Evolutionary conservation across 2,329 filamentous ascomycete genomes (phyloP).

Genomic region (Penicillium aurantiogriseum): DNA sequence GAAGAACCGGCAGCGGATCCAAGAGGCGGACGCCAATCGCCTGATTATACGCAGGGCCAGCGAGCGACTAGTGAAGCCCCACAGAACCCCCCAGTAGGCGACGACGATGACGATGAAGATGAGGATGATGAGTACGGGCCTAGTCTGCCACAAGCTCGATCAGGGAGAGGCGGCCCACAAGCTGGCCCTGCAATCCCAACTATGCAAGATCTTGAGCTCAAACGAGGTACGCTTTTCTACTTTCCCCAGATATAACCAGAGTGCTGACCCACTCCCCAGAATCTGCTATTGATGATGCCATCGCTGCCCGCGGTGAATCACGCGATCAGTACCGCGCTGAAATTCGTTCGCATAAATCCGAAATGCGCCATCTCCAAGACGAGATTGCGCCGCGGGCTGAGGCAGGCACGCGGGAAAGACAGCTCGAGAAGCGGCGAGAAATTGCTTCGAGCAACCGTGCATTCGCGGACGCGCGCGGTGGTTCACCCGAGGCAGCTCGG

Average conservation of each 20-base stretch:
- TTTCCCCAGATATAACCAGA: not conserved
- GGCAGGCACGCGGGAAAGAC: slow-evolving; percentile 75
- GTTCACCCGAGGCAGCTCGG: slow-evolving; percentile 64
- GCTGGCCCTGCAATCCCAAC: slow-evolving; percentile 65
- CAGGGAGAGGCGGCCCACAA: slow-evolving; percentile 12
- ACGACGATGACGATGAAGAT: slow-evolving; percentile 43
- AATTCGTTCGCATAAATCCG: slow-evolving; percentile 49
- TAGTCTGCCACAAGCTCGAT: slow-evolving; percentile 42
- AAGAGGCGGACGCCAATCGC: slow-evolving; percentile 16
- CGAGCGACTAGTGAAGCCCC: slow-evolving; percentile 5
- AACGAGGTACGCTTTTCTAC: slow-evolving; percentile 34
- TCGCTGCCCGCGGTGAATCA: slow-evolving; percentile 30
- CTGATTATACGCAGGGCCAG: slow-evolving; percentile 24
- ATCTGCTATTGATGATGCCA: slow-evolving; percentile 32
- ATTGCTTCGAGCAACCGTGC: slow-evolving; percentile 69
- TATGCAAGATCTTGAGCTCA: slow-evolving; percentile 68
- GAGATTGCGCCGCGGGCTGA: slow-evolving; percentile 82
- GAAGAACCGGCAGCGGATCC: slow-evolving; percentile 4
- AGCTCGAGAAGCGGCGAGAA: slow-evolving; percentile 79
- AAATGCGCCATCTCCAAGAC: slow-evolving; percentile 51
- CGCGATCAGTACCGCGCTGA: slow-evolving; percentile 45
- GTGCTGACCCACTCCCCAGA: slow-evolving; percentile 18
- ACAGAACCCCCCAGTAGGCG: slow-evolving; percentile 13
- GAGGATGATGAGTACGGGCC: slow-evolving; percentile 61
- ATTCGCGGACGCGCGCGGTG: slow-evolving; percentile 59